A percentile compares a stretch with the other conserved stretches of the same genome.
These are phyloP conservation scores for Begonia masoniana DNA, from an alignment of 306 rosid genomes.

Conservation along the genomic window DNA sequence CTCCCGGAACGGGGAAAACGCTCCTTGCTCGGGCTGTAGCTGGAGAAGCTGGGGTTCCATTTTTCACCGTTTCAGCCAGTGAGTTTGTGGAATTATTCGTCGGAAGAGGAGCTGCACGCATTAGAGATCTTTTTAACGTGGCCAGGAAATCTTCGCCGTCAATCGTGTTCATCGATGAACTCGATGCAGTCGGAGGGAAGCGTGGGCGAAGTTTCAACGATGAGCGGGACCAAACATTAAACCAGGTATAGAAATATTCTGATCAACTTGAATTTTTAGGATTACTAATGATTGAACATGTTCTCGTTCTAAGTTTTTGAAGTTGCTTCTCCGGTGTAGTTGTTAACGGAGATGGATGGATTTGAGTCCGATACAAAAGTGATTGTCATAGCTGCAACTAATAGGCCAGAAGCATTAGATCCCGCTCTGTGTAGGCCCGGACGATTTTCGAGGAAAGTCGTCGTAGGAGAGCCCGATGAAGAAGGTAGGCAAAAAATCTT, in stretches of 20 bases:
- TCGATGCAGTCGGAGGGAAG: constrained; percentile 93
- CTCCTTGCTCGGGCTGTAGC: constrained; percentile 96
- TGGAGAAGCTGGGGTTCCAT: constrained; percentile 96
- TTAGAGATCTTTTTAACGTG: constrained; percentile 68
- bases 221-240: constrained; percentile 88
- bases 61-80: constrained; percentile 88
- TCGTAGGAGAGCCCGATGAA: constrained; percentile 86
- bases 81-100: constrained; percentile 97
- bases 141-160: constrained; percentile 87
- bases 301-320: no score
- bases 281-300: no score
- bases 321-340: constrained; percentile 19
- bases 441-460: constrained; percentile 88
- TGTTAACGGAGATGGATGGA: constrained; percentile 99
- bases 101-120: constrained; percentile 96
- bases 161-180: constrained; percentile 86
- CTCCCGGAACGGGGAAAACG: constrained; percentile 98
- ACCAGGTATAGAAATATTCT: constrained; percentile 39
- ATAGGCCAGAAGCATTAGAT: constrained; percentile 85
- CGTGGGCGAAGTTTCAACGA: constrained; percentile 96
- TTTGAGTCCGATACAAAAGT: constrained; percentile 84
- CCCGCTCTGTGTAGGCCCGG: constrained; percentile 98
- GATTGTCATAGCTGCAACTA: constrained; percentile 90
- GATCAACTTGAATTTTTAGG: no score
- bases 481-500: constrained; percentile 87